Conservation (phyloP, 1,284 basidiomycete species). For the Jaminaea rosea region DNA sequence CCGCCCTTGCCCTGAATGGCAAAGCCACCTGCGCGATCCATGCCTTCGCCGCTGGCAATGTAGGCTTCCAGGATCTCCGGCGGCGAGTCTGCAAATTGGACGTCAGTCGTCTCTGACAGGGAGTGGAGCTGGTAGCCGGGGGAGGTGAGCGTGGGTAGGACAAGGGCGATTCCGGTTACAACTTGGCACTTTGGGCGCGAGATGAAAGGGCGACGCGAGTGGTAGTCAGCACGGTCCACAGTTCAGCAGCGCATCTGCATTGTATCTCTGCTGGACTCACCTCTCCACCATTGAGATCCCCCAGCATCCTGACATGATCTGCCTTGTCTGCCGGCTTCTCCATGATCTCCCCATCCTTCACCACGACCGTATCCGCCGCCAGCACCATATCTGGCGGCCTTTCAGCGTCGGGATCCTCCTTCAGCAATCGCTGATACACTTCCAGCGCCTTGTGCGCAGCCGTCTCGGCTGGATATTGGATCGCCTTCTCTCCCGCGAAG, state of each 20-base stretch:
- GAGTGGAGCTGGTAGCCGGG: slow-evolving; percentile 16
- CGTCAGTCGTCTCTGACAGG: slow-evolving; percentile 34
- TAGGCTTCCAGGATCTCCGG: slow-evolving; percentile 64
- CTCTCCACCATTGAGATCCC: slow-evolving; percentile 71
- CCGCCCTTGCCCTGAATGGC: slow-evolving; percentile 72
- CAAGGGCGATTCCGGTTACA: slow-evolving; percentile 36
- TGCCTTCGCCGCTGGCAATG: slow-evolving; percentile 76
- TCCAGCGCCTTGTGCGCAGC: slow-evolving; percentile 62
- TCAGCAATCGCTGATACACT: slow-evolving; percentile 35
- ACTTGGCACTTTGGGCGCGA: slow-evolving; percentile 26
- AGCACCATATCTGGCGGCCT: slow-evolving; percentile 90
- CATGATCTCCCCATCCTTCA: slow-evolving; percentile 53
- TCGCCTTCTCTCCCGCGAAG: slow-evolving; percentile 60
- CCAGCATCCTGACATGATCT: slow-evolving; percentile 79
- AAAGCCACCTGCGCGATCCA: slow-evolving; percentile 87
- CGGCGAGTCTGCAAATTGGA: slow-evolving; percentile 46
- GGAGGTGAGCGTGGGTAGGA: neutral
- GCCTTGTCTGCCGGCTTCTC: slow-evolving; percentile 75
- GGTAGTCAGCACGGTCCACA: neutral
- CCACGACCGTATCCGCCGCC: slow-evolving; percentile 50
- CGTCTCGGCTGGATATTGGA: slow-evolving; percentile 88
- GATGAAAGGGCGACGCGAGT: neutral
- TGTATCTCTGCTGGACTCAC: slow-evolving; percentile 62
- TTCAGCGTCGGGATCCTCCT: slow-evolving; percentile 55
- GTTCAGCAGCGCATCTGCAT: neutral